These are phyloP conservation scores for Cymbidium sinense DNA, from an alignment of 106 monocot species.

Conservation along the genomic window DNA sequence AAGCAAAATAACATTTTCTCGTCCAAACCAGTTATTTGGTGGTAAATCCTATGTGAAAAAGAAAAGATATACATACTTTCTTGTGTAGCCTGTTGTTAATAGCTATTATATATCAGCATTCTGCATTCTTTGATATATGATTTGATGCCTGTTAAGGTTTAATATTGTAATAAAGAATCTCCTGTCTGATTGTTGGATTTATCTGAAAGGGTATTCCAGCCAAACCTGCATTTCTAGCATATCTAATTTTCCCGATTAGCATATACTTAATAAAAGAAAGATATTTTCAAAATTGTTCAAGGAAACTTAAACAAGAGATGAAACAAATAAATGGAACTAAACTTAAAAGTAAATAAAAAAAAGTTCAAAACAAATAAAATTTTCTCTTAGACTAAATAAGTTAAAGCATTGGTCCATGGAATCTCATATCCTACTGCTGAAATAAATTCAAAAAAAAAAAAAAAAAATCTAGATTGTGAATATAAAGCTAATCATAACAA, in stretches of 20 bases:
- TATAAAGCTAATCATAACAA: not conserved
- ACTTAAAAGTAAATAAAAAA: not conserved
- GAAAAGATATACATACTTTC: no score
- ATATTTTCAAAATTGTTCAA: not conserved
- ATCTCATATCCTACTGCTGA: not conserved
- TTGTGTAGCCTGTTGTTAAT: not conserved
- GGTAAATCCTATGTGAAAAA: not conserved
- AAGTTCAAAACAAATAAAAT: not conserved
- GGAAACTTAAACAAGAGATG: not conserved
- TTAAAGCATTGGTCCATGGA: not conserved
- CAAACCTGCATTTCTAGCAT: slow-evolving; percentile 1
- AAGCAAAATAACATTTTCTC: not conserved
- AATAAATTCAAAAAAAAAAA: not conserved
- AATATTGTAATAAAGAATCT: not conserved
- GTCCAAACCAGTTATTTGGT: not conserved
- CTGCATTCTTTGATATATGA: not conserved
- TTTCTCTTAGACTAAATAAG: not conserved
- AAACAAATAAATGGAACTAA: slow-evolving; percentile 3
- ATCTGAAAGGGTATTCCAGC: not conserved
- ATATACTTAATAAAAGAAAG: not conserved
- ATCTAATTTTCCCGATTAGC: not conserved
- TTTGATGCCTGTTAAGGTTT: not conserved
- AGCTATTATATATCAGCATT: not conserved
- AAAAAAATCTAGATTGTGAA: not conserved
- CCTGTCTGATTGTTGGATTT: not conserved